Conservation (phyloP, 345 rosid species). For the Durio zibethinus region DNA sequence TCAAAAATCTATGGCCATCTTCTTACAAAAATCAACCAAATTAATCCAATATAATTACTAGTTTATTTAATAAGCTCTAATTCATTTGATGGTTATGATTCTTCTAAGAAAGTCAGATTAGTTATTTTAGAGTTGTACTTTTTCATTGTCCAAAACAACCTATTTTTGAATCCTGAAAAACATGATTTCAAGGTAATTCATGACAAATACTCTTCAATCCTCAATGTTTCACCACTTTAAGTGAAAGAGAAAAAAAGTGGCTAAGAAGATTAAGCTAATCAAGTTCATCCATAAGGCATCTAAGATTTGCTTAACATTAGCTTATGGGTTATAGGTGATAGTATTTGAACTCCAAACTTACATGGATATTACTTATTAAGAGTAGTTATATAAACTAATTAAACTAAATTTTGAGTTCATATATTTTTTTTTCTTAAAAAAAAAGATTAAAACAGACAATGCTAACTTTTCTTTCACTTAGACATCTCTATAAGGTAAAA, state of each 20-base stretch:
- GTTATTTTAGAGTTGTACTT: slow-evolving; percentile 20
- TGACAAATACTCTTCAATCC: slow-evolving; percentile 24
- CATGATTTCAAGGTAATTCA: slow-evolving; percentile 31
- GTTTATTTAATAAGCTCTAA: slow-evolving; percentile 24
- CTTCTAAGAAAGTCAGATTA: neutral
- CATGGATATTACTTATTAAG: too few relatives aligned
- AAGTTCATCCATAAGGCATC: slow-evolving; percentile 21
- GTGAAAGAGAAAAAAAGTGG: slow-evolving; percentile 29
- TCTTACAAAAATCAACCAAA: slow-evolving; percentile 25
- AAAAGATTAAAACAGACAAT: too few relatives aligned
- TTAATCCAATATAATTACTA: slow-evolving; percentile 17
- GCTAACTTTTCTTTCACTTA: too few relatives aligned
- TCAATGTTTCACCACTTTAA: slow-evolving; percentile 23
- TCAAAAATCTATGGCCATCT: slow-evolving; percentile 35
- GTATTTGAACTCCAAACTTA: too few relatives aligned
- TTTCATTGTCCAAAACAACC: slow-evolving; percentile 20
- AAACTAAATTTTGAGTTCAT: too few relatives aligned
- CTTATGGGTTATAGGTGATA: slow-evolving; percentile 32
- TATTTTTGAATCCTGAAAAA: slow-evolving; percentile 25
- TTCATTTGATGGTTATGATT: slow-evolving; percentile 7
- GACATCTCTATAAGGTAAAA: too few relatives aligned
- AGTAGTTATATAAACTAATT: too few relatives aligned
- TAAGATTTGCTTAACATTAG: slow-evolving; percentile 31
- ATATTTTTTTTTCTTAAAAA: too few relatives aligned
- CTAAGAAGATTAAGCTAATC: slow-evolving; percentile 28